Evolutionary conservation across 108 stramenopile genomes (phyloP).

Genomic region (Cyclotella baltica): DNA sequence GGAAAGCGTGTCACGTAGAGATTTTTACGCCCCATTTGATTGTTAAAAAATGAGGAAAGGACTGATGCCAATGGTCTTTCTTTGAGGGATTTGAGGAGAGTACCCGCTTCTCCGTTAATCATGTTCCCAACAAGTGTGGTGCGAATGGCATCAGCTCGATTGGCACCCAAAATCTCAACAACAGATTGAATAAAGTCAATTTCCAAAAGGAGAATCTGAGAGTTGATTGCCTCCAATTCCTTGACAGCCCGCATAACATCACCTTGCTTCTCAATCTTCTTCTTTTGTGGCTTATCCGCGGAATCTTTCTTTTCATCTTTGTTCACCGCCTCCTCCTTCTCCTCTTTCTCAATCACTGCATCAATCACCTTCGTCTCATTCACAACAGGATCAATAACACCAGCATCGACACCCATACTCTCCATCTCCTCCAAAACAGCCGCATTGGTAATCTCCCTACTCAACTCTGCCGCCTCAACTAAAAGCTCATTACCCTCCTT

Average conservation of each 20-base stretch:
- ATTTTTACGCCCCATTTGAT: constrained; percentile 36
- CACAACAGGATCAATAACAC: constrained; percentile 34
- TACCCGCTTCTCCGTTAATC: constrained; percentile 56
- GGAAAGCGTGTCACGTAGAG: constrained; percentile 85
- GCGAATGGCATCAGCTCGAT: constrained; percentile 72
- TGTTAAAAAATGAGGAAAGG: constrained; percentile 40
- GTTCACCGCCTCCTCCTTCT: constrained; percentile 13
- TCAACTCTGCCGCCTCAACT: constrained; percentile 42
- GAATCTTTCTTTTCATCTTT: constrained; percentile 1
- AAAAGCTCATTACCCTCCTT: constrained; percentile 55
- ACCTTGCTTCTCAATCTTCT: constrained; percentile 34
- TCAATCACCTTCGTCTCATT: constrained; percentile 42
- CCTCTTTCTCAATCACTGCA: constrained; percentile 7
- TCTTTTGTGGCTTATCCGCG: constrained; percentile 25
- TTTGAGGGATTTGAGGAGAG: constrained; percentile 64
- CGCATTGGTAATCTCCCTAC: constrained; percentile 60
- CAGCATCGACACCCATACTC: constrained; percentile 61
- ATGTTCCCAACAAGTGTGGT: constrained; percentile 76
- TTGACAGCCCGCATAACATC: constrained; percentile 50
- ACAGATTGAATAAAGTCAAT: constrained; percentile 69
- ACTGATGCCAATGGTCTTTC: constrained; percentile 75
- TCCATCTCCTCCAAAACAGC: constrained; percentile 73
- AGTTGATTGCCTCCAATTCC: constrained; percentile 54
- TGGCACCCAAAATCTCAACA: constrained; percentile 69
- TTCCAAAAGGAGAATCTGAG: constrained; percentile 67